phyloP scores from a whole-genome alignment of 208 protist species.

The Borovskyia barvae region DNA sequence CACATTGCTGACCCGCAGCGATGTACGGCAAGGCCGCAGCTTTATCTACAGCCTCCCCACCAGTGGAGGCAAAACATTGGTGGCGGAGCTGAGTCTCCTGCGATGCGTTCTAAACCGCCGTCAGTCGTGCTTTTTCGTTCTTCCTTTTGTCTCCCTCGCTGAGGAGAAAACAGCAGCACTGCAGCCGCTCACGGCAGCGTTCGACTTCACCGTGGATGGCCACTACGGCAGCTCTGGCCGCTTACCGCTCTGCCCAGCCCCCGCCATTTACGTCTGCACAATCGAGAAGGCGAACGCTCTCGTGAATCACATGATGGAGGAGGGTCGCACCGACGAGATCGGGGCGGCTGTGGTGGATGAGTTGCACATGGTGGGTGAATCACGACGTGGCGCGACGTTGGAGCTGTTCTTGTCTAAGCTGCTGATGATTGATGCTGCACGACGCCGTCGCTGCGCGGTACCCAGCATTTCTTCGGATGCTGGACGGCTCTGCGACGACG shows the following conservation, averaged over 20 bases:
- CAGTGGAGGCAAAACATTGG: constrained; percentile 92
- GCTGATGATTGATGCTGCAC: constrained; percentile 29
- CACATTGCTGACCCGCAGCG: constrained; percentile 58
- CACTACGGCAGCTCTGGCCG: constrained; percentile 77
- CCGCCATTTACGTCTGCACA: constrained; percentile 83
- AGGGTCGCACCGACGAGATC: constrained; percentile 58
- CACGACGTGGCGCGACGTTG: constrained; percentile 72
- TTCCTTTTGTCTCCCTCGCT: constrained; percentile 92
- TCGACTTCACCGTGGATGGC: constrained; percentile 81
- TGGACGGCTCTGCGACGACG: not conserved
- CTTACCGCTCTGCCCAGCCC: constrained; percentile 51
- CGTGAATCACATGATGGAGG: constrained; percentile 81
- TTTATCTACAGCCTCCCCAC: constrained; percentile 92
- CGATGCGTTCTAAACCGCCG: constrained; percentile 64
- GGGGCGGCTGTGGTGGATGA: constrained; percentile 93
- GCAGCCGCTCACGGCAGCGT: constrained; percentile 42
- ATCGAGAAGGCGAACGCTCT: constrained; percentile 95
- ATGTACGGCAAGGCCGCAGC: constrained; percentile 57
- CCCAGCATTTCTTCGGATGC: not conserved
- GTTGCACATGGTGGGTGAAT: constrained; percentile 94
- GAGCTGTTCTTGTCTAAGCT: constrained; percentile 90
- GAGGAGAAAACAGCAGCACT: constrained; percentile 88
- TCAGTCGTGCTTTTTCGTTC: constrained; percentile 84
- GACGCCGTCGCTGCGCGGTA: not conserved
- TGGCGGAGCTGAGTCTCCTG: constrained; percentile 92